phyloP scores from a whole-genome alignment of 2,329 filamentous ascomycete species.

The Trichoderma sp. region DNA sequence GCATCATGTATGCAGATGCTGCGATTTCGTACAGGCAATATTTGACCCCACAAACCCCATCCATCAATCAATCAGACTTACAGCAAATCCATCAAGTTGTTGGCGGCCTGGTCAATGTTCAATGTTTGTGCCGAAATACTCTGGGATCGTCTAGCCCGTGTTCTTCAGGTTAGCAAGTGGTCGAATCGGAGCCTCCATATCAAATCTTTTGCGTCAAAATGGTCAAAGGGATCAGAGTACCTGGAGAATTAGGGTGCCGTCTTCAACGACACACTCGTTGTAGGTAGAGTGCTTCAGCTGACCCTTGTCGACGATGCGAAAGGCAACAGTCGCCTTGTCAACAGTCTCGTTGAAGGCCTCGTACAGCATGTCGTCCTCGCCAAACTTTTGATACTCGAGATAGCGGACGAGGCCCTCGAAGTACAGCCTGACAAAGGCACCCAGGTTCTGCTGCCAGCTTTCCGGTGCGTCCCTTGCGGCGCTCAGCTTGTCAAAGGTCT shows the following conservation, averaged over 20 bases:
- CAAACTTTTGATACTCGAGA: slow-evolving; percentile 50
- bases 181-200: neutral
- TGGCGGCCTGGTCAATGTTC: slow-evolving; percentile 33
- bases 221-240: slow-evolving; percentile 24
- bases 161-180: neutral
- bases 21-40: neutral
- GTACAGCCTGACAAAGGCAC: slow-evolving; percentile 46
- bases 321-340: slow-evolving; percentile 46
- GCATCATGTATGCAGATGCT: no score
- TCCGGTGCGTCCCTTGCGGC: slow-evolving; percentile 38
- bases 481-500: slow-evolving; percentile 46
- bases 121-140: slow-evolving; percentile 27
- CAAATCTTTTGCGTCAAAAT: no score
- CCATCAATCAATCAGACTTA: neutral
- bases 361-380: slow-evolving; percentile 51
- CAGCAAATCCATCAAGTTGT: slow-evolving; percentile 28
- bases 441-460: slow-evolving; percentile 49
- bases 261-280: slow-evolving; percentile 52
- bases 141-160: slow-evolving; percentile 1
- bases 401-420: slow-evolving; percentile 48
- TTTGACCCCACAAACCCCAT: slow-evolving; percentile 4
- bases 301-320: slow-evolving; percentile 53
- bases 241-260: slow-evolving; percentile 55
- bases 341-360: slow-evolving; percentile 53
- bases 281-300: slow-evolving; percentile 43